Base-by-base conservation (phyloP, 2,329 filamentous ascomycete genomes). In the Fusarium sacchari region DNA sequence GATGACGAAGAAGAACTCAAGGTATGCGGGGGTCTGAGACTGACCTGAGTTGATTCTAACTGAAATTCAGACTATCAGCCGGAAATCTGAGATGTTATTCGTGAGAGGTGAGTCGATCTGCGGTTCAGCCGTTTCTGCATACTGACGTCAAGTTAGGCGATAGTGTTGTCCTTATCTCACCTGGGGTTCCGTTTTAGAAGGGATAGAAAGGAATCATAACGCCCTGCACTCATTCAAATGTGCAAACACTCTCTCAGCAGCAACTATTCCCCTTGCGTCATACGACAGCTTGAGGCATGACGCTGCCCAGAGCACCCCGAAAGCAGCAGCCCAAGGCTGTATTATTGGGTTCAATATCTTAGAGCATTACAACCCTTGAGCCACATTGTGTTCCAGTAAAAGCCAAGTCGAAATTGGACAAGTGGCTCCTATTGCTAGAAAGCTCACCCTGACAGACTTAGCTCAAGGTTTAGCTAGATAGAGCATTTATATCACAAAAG, bases 21-120 rank as follows among this genome's bases (percentile, higher is more conserved):
- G 87, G 94, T 95, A 65, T 64, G 72, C n/a, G 28, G 15, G 22
- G 22, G 39, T 26, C 40, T 18, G 26, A 28, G 30, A 30, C 22
- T 20, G 26, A 36, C 18, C 26, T n/a, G 42, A 32, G 30, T 18
- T 15, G 5, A 42, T n/a, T 14, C 40, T 46, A 11, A 55, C 40
- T 62, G 28, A n/a, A 34, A 24, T 57, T 10, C 72, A 97, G 93
- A 97, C 95, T 20, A 91, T 96, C 72, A 97, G 96, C 85, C 97
- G 97, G 84, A 97, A 98, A 83, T 97, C 95, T 47, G 96, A 98
- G 82, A 99, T 99, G 96, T 86, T 99, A 26, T 99, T 99, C 82
- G 96, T 99, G 66, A 88, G 96, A 93, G 96, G 95, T 96, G 85
- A 72, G 88, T 82, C 24, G 28, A 14, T 39, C 11, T 43, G 17